phyloP scores from a whole-genome alignment of 352 stramenopile species.

The Globisporangium rhizosaccharum region DNA sequence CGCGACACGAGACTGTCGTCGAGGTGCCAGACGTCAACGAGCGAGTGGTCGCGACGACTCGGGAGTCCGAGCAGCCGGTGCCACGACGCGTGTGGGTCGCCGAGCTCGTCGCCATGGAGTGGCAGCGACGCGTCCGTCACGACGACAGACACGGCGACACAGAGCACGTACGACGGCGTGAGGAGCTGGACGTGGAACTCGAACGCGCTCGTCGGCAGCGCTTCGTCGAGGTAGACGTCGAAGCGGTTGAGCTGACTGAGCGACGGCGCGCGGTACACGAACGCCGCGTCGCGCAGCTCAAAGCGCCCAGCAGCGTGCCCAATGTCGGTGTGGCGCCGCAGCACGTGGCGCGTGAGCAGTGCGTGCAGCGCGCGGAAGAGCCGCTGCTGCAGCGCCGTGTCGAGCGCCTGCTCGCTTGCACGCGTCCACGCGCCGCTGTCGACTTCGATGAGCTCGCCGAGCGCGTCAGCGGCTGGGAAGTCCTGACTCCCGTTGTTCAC shows the following conservation, averaged over 20 bases:
- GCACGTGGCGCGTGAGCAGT: slow-evolving; percentile 23
- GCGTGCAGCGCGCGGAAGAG: slow-evolving; percentile 40
- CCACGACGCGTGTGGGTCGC: slow-evolving; percentile 40
- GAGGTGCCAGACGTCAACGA: slow-evolving; percentile 75
- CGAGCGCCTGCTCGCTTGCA: slow-evolving; percentile 3
- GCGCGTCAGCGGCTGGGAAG: slow-evolving; percentile 16
- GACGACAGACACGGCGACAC: slow-evolving; percentile 44
- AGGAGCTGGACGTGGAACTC: slow-evolving; percentile 48
- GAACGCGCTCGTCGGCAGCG: slow-evolving; percentile 32
- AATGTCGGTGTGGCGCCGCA: slow-evolving; percentile 37
- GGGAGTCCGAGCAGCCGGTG: slow-evolving; percentile 57
- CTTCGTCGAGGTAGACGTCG: slow-evolving; percentile 61
- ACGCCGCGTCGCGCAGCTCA: slow-evolving; percentile 48
- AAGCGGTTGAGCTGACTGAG: slow-evolving; percentile 51
- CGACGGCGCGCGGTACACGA: slow-evolving; percentile 58
- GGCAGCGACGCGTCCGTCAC: slow-evolving; percentile 19
- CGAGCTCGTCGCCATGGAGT: slow-evolving; percentile 22
- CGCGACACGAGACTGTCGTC: slow-evolving; percentile 46
- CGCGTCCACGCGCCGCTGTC: slow-evolving; percentile 20
- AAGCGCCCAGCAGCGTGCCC: slow-evolving; percentile 27
- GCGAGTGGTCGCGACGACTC: slow-evolving; percentile 39
- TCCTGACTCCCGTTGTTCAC: slow-evolving; percentile 30
- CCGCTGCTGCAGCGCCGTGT: slow-evolving; percentile 18
- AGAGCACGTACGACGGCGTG: slow-evolving; percentile 34
- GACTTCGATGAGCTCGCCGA: slow-evolving; percentile 22